Evolutionary conservation across 495 filamentous ascomycete species (phyloP).

Genomic region (Hypoxylon subgilvum): DNA sequence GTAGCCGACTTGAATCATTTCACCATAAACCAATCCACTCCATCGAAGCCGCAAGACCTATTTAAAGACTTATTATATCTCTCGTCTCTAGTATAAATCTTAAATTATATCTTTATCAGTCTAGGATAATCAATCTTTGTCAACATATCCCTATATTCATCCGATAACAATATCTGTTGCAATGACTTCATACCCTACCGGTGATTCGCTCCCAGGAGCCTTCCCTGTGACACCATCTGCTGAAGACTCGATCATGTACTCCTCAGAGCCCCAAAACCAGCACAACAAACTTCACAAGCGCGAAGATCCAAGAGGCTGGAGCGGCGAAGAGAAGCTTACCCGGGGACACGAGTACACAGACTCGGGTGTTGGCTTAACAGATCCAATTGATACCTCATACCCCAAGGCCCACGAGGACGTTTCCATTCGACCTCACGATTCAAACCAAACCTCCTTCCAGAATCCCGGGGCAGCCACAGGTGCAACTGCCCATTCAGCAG

Average conservation of each 20-base stretch:
- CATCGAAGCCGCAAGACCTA: background rate
- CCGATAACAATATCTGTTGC: background rate
- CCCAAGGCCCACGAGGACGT: background rate
- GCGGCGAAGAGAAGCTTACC: conserved; percentile 8
- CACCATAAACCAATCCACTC: conserved; percentile 2
- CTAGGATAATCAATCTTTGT: too few species aligned
- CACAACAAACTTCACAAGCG: conserved; percentile 45
- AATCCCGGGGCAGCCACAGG: background rate
- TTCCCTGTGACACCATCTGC: conserved; percentile 9
- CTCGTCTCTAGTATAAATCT: background rate
- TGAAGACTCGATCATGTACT: conserved; percentile 6
- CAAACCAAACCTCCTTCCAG: background rate
- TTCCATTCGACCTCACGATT: background rate
- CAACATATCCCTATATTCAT: background rate
- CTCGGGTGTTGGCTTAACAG: conserved; percentile 41
- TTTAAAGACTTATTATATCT: conserved; percentile 9
- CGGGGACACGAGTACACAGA: conserved; percentile 40
- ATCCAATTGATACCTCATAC: background rate
- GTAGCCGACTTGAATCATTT: conserved; percentile 4
- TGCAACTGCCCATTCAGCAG: background rate
- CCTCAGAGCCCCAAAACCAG: conserved; percentile 16
- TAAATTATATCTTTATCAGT: too few species aligned
- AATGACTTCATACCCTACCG: conserved; percentile 22
- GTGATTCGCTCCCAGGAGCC: conserved; percentile 16
- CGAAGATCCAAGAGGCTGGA: conserved; percentile 38